phyloP scores from a whole-genome alignment of 2,329 filamentous ascomycete species.

The Leptographium radiaticola region DNA sequence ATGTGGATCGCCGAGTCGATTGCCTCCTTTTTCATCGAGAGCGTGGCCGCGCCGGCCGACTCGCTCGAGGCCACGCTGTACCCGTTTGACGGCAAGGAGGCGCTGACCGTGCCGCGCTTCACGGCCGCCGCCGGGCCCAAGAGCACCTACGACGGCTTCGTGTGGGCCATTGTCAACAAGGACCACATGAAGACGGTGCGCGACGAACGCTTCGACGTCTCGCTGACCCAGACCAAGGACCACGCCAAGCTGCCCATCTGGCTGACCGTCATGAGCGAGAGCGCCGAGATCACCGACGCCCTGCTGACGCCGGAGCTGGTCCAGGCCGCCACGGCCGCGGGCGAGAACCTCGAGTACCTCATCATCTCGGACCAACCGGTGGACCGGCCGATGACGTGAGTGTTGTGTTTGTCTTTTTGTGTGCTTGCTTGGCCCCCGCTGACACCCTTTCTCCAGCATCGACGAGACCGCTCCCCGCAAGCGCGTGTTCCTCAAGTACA shows the following conservation, averaged over 20 bases:
- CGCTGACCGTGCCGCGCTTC: conserved; percentile 54
- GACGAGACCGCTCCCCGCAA: conserved; percentile 78
- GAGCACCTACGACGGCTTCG: conserved; percentile 75
- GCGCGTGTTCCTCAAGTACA: conserved; percentile 67
- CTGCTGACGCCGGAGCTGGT: conserved; percentile 81
- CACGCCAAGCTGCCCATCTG: conserved; percentile 77
- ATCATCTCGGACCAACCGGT: conserved; percentile 81
- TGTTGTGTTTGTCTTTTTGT: conserved; percentile 8
- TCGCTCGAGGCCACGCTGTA: conserved; percentile 66
- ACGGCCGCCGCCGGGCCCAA: conserved; percentile 25
- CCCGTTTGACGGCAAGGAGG: conserved; percentile 86
- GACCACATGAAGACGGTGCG: conserved; percentile 79
- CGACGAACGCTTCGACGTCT: conserved; percentile 88
- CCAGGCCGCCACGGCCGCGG: conserved; percentile 64
- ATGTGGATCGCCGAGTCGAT: conserved; percentile 47
- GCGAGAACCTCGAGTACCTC: conserved; percentile 72
- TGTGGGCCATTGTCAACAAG: conserved; percentile 94
- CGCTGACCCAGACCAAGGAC: conserved; percentile 87
- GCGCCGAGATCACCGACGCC: conserved; percentile 80
- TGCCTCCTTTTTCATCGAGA: conserved; percentile 70
- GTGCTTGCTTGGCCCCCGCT: background rate
- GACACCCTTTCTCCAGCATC: conserved; percentile 36
- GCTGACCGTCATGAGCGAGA: conserved; percentile 94
- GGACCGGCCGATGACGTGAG: conserved; percentile 75
- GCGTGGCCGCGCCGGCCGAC: conserved; percentile 56